Evolutionary conservation across 106 monocot genomes (phyloP), one percentile per base, ranked within the genome.

Genomic region (Iris macrosiphon): DNA sequence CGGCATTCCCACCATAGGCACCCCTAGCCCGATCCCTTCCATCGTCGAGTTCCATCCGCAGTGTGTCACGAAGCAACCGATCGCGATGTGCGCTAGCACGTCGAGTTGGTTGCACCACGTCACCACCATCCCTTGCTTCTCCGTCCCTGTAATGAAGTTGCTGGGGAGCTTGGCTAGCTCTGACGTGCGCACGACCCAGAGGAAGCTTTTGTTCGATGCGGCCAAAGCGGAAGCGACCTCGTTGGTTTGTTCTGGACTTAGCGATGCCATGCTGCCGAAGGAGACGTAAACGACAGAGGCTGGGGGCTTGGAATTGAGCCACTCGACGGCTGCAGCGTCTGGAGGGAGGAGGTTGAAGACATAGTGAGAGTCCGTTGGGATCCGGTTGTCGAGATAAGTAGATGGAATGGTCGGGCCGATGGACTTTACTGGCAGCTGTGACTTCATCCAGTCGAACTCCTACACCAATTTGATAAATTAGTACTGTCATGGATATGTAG

Each of bases 31-130:
- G 14, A 89, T 2, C 3, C 59, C 80, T 53, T 84, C 76, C 61
- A 65, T 60, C 5, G 84, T 80, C 44, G 84, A 84, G 37, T 84
- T 80, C 80, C 74, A 74, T 0, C 80, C 80, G 16, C 80, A 80
- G 50, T 80, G 80, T 8, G 80, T 80, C 50, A 80, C 77, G 20
- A 77, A 80, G 64, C 74, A 68, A 7, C 80, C 59, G 24, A 80
- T 71, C 1, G 84, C 72, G 2, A 26, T 50, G 43, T 80, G 79
- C 0, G 38, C 45, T 18, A 82, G 29, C 21, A 75, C 71, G 17
- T 71, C 71, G 20, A 81, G 37, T 42, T 81, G 81, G 1, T 71
- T 52, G 26, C 71, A 45, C 81, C 81, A 81, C 0, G n/a, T 19
- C 16, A 72, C 71, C 40, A 75, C 65, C 10, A 72, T 5, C 0